These are phyloP conservation scores for Coemansia sp. DNA, from an alignment of 192 early-diverging fungal species.

Conservation along the genomic window DNA sequence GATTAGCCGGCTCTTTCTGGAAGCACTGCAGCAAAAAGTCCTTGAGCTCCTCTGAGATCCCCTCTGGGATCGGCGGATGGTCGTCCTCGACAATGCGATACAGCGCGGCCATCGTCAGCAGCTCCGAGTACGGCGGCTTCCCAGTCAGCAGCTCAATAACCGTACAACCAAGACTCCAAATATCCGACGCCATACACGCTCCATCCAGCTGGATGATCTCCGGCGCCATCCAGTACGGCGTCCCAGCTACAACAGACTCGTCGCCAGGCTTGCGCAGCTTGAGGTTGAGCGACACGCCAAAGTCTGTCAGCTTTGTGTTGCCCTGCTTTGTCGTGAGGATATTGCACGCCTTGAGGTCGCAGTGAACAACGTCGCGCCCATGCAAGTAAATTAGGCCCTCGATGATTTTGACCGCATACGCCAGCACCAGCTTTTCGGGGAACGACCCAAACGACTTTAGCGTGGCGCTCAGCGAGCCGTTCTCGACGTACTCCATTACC, in stretches of 20 bases:
- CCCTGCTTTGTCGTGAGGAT: slow-evolving; percentile 96
- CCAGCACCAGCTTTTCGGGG: slow-evolving; percentile 84
- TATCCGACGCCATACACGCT: slow-evolving; percentile 86
- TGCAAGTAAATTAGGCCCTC: slow-evolving; percentile 92
- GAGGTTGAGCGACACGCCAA: slow-evolving; percentile 92
- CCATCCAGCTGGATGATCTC: slow-evolving; percentile 92
- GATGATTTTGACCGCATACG: slow-evolving; percentile 87
- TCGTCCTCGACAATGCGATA: slow-evolving; percentile 96
- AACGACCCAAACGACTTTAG: slow-evolving; percentile 89
- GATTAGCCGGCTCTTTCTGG: slow-evolving; percentile 72
- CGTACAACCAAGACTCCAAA: slow-evolving; percentile 97
- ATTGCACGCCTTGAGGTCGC: slow-evolving; percentile 96
- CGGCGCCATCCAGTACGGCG: slow-evolving; percentile 89
- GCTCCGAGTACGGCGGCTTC: slow-evolving; percentile 84
- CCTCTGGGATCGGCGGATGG: slow-evolving; percentile 81
- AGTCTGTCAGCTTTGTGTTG: slow-evolving; percentile 94
- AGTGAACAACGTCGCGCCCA: slow-evolving; percentile 86
- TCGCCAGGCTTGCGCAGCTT: slow-evolving; percentile 66
- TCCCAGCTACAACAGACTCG: slow-evolving; percentile 81
- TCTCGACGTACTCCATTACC: slow-evolving; percentile 89
- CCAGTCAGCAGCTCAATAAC: slow-evolving; percentile 92
- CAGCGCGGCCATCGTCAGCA: slow-evolving; percentile 88
- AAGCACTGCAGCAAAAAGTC: slow-evolving; percentile 88
- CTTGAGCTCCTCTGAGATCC: slow-evolving; percentile 74
- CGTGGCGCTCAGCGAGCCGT: slow-evolving; percentile 87